Conservation (phyloP, 164 flowering plant genomes). For the Umbellularia californica region DNA sequence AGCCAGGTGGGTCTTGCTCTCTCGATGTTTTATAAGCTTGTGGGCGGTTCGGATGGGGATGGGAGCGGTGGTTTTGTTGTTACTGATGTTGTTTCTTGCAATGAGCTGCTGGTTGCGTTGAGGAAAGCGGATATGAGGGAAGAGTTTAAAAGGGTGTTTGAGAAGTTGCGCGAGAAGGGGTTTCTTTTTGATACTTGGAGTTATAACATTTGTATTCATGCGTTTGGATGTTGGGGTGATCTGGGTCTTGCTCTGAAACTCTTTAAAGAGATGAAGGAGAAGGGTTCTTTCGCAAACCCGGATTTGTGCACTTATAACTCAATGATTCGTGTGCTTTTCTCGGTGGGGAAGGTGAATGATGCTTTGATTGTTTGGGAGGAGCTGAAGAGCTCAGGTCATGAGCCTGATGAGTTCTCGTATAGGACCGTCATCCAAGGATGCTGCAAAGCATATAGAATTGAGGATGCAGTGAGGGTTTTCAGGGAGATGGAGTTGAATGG, state of each 20-base stretch:
- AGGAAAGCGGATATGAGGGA: constrained; percentile 54
- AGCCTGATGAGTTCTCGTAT: constrained; percentile 70
- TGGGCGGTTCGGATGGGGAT: constrained; percentile 25
- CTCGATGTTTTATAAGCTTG: constrained; percentile 55
- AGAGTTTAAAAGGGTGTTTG: constrained; percentile 53
- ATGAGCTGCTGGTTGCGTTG: constrained; percentile 65
- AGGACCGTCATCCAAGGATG: constrained; percentile 78
- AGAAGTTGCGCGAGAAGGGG: constrained; percentile 39
- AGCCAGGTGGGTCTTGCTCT: constrained; percentile 58
- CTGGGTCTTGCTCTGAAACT: constrained; percentile 47
- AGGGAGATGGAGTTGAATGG: constrained; percentile 77
- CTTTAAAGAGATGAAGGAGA: constrained; percentile 81
- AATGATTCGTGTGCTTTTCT: constrained; percentile 63
- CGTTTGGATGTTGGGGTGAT: constrained; percentile 94
- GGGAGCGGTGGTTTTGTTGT: constrained; percentile 3
- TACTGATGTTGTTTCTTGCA: constrained; percentile 51
- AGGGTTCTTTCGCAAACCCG: constrained; percentile 29
- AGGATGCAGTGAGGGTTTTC: constrained; percentile 65
- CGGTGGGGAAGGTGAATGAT: constrained; percentile 71
- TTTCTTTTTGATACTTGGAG: constrained; percentile 60
- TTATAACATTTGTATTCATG: constrained; percentile 86
- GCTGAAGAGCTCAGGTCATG: constrained; percentile 72
- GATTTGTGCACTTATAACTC: constrained; percentile 92
- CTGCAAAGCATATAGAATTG: constrained; percentile 49
- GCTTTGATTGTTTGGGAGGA: constrained; percentile 77